These are phyloP conservation scores for Sequoia sempervirens DNA, from an alignment of 75 land plant species.

Conservation along the genomic window DNA sequence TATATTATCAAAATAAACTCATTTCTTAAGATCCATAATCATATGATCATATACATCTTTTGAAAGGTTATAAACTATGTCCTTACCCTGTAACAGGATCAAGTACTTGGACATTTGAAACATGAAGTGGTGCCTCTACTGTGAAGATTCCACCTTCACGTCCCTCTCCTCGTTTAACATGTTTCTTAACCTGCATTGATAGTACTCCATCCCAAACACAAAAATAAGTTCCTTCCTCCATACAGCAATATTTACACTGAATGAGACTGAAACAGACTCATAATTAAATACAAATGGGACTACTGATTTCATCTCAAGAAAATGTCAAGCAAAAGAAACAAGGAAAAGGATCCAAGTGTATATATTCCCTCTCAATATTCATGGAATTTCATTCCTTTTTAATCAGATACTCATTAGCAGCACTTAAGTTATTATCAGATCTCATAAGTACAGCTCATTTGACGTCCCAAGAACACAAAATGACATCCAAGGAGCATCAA, in stretches of 20 bases:
- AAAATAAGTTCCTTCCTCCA: neutral
- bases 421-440: neutral
- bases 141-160: slow-evolving; percentile 92
- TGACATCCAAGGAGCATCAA: neutral
- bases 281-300: neutral
- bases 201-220: neutral
- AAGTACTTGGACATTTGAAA: slow-evolving; percentile 93
- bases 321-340: neutral
- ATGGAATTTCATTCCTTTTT: neutral
- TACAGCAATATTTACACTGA: neutral
- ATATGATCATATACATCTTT: neutral
- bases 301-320: neutral
- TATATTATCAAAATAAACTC: neutral
- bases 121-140: slow-evolving; percentile 95
- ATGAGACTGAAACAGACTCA: neutral
- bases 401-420: neutral
- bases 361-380: neutral
- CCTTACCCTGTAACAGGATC: slow-evolving; percentile 90
- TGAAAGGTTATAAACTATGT: neutral
- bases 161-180: slow-evolving; percentile 78
- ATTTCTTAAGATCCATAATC: neutral
- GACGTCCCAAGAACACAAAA: neutral
- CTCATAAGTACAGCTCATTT: neutral
- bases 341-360: neutral
- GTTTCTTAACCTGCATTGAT: slow-evolving; percentile 85